phyloP scores from a whole-genome alignment of 805 yeast species.

The Alloascoidea africana region DNA sequence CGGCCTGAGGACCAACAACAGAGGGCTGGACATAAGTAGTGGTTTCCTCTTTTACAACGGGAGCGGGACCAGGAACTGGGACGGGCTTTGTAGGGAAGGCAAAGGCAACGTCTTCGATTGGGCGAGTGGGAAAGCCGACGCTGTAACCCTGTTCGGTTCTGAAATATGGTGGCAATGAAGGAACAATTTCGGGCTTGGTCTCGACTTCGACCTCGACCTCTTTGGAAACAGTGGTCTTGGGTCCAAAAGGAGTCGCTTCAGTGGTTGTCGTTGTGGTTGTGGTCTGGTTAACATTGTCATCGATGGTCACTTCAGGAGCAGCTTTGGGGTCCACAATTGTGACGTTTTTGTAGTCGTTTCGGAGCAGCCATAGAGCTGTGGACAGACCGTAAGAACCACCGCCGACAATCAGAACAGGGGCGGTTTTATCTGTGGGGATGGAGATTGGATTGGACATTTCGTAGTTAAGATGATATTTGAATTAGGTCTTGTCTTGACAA shows the following conservation, averaged over 20 bases:
- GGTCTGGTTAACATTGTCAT: constrained; percentile 82
- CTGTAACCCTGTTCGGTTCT: background rate
- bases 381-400: constrained; percentile 37
- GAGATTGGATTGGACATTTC: constrained; percentile 32
- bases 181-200: background rate
- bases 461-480: too few relatives aligned
- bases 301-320: constrained; percentile 64
- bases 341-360: background rate
- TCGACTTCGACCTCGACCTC: background rate
- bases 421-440: constrained; percentile 61
- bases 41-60: background rate
- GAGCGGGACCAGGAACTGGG: background rate
- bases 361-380: constrained; percentile 22
- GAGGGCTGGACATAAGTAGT: background rate
- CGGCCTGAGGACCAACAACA: background rate
- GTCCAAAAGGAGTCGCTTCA: constrained; percentile 16
- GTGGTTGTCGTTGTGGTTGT: constrained; percentile 77
- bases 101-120: background rate
- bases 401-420: constrained; percentile 30
- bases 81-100: too few relatives aligned
- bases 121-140: background rate
- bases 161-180: background rate
- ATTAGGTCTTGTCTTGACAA: too few relatives aligned
- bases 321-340: constrained; percentile 25
- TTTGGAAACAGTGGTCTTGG: background rate